Base-by-base conservation (phyloP, 139 green algal species). In the Spirogloea muscicola region DNA sequence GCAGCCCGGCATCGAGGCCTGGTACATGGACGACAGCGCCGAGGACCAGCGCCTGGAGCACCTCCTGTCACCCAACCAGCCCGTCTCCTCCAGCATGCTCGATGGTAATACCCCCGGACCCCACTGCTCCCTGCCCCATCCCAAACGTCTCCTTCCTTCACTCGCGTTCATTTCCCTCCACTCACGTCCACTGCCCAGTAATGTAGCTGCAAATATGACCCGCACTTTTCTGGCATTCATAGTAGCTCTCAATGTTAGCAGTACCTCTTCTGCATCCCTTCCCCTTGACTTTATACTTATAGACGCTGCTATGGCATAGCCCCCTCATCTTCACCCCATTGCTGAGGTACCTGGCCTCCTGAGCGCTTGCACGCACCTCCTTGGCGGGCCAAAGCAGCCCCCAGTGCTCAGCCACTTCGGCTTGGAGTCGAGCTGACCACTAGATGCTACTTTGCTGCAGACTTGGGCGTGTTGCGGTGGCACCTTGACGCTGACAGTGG, bases 401-500 rank as follows among this genome's bases (percentile, higher is more conserved):
- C 10, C n/a, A 51, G 13, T 13, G 10, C 13, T 51, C 13, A 51
- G 10, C 43, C 43, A 51, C 43, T 13, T 51, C 13, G n/a, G n/a
- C n/a, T n/a, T n/a, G n/a, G n/a, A n/a, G n/a, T n/a, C n/a, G n/a
- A n/a, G n/a, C n/a, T n/a, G n/a, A n/a, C n/a, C n/a, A n/a, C n/a
- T n/a, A n/a, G n/a, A n/a, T n/a, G n/a, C n/a, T 55, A 21, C 46
- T 55, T 64, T 7, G 60, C 3, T 2, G 61, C 69, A 76, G 69
- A 77, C 39, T 39, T 77, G 21, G 69, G 69, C 18, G 67, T 77
- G 5, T 29, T 77, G 58, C 38, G 55, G 38, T 77, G 69, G 69
- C n/a, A 76, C 21, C 69, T 77, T 16, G 61, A 77, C 34, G 69
- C 69, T 27, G 58, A 77, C 60, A 78, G 21, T 77, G 31, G 18